phyloP scores from a whole-genome alignment of 257 asterid species.

The Orobanche coerulescens region DNA sequence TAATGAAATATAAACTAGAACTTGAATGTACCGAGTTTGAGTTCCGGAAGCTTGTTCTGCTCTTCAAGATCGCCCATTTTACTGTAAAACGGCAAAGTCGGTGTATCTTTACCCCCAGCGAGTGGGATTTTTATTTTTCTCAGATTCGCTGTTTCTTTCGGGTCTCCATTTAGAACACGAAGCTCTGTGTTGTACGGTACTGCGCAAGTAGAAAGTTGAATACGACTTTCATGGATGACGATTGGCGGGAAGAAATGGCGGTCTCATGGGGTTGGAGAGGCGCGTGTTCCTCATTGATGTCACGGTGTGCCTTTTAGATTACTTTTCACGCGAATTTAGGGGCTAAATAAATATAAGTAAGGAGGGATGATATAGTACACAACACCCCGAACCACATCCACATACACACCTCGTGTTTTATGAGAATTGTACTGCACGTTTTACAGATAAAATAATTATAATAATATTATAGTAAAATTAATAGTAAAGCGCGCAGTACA shows the following conservation, averaged over 20 bases:
- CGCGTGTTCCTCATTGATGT: not conserved
- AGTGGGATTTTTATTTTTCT: not conserved
- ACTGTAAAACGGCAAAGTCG: not conserved
- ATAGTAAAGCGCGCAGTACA: no score
- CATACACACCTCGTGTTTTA: no score
- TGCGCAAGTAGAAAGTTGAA: not conserved
- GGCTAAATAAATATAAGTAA: no score
- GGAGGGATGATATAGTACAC: no score
- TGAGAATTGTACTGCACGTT: no score
- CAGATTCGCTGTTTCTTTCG: not conserved
- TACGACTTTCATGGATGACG: not conserved
- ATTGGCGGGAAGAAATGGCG: slow-evolving; percentile 33
- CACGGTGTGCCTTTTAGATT: not conserved
- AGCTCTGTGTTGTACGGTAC: not conserved
- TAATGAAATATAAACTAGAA: slow-evolving; percentile 20
- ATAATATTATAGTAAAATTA: no score
- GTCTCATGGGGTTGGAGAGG: not conserved
- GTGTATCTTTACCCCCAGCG: not conserved
- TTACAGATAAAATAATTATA: no score
- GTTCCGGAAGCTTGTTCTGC: slow-evolving; percentile 76
- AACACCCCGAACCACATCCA: no score
- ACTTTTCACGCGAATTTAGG: not conserved
- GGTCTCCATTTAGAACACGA: not conserved
- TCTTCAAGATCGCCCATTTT: slow-evolving; percentile 61
- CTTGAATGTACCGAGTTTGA: slow-evolving; percentile 59